A percentile compares a stretch with the other conserved stretches of the same genome.
Evolutionary conservation across 2,329 filamentous ascomycete species (phyloP).

Genomic region (Coniochaeta ligniaria): DNA sequence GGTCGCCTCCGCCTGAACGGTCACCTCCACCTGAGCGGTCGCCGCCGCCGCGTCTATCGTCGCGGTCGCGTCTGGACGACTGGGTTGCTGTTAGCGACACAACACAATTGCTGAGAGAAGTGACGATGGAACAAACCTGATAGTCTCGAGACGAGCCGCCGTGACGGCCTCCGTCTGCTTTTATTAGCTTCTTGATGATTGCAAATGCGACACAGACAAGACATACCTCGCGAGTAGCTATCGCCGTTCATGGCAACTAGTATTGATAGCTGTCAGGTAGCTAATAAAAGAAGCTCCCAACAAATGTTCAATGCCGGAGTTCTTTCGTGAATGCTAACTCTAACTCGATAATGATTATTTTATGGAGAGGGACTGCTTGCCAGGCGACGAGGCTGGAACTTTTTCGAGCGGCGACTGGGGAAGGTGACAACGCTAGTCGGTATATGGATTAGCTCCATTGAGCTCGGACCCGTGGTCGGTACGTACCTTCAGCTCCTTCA

Average conservation of each 20-base stretch:
- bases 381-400: slow-evolving; percentile 34
- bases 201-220: background rate
- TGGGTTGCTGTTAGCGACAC: background rate
- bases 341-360: background rate
- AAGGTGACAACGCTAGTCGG: background rate
- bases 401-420: slow-evolving; percentile 21
- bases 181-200: background rate
- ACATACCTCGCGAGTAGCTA: slow-evolving; percentile 68
- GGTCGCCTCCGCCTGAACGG: slow-evolving; percentile 13
- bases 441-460: slow-evolving; percentile 14
- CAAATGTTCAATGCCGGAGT: background rate
- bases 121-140: slow-evolving; percentile 30
- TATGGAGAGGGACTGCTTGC: background rate
- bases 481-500: background rate
- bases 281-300: background rate
- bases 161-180: slow-evolving; percentile 39
- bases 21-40: slow-evolving; percentile 10
- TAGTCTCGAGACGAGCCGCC: slow-evolving; percentile 44
- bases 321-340: background rate
- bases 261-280: slow-evolving; percentile 5
- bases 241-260: slow-evolving; percentile 68
- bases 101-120: background rate
- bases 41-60: slow-evolving; percentile 17
- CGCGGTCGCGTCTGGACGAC: slow-evolving; percentile 20
- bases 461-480: background rate